Conservation (phyloP, 108 stramenopile species). For the Pseudonitzschia multiseries region DNA sequence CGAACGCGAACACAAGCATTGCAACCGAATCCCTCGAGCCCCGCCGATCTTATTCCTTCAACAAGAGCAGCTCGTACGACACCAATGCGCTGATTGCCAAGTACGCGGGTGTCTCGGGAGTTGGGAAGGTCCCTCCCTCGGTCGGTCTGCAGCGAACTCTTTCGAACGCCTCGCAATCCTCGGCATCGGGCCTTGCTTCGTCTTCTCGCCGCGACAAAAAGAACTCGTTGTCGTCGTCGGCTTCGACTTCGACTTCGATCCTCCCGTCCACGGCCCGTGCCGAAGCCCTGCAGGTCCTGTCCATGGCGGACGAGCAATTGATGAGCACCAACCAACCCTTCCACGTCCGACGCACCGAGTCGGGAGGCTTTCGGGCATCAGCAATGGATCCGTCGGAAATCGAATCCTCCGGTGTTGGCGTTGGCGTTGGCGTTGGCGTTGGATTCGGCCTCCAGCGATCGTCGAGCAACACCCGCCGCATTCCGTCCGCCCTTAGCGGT, state of each 20-base stretch:
- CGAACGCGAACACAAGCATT: too few relatives aligned
- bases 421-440: too few relatives aligned
- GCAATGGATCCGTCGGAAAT: neutral
- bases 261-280: constrained; percentile 13
- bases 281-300: constrained; percentile 38
- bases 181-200: too few relatives aligned
- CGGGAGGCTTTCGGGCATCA: constrained; percentile 30
- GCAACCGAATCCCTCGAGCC: constrained; percentile 1
- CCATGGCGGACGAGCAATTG: constrained; percentile 33
- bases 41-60: constrained; percentile 21
- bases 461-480: constrained; percentile 18
- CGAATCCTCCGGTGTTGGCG: neutral
- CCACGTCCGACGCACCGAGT: constrained; percentile 29
- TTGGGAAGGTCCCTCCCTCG: neutral
- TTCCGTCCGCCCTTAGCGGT: constrained; percentile 44
- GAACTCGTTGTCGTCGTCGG: too few relatives aligned
- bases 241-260: neutral
- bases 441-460: neutral
- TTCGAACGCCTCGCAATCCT: neutral
- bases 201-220: neutral
- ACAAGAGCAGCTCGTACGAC: constrained; percentile 29
- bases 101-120: constrained; percentile 25
- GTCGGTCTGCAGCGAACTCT: neutral
- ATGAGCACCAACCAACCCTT: constrained; percentile 21
- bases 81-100: constrained; percentile 35